phyloP scores from a whole-genome alignment of 2,329 filamentous ascomycete species.

The Pseudogymnoascus sp. region DNA sequence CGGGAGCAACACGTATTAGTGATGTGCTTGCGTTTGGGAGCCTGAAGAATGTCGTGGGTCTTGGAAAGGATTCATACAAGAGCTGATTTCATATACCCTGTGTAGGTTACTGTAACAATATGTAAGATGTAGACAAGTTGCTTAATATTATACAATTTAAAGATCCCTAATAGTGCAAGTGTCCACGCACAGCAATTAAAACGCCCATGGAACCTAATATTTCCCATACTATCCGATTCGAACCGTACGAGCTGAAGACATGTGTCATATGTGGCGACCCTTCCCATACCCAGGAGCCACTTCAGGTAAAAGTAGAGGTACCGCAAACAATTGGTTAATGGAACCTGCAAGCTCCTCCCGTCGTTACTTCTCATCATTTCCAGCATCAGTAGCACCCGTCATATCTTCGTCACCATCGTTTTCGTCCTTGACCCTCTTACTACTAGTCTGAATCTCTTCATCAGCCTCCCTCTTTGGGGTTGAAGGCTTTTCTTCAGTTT shows the following conservation, averaged over 20 bases:
- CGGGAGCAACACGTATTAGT: conserved; percentile 66
- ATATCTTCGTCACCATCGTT: conserved; percentile 16
- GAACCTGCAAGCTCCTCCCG: neutral
- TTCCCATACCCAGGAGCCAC: neutral
- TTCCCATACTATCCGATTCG: neutral
- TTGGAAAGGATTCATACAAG: conserved; percentile 24
- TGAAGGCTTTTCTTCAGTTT: conserved; percentile 18
- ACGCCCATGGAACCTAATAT: neutral
- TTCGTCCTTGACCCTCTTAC: conserved; percentile 45
- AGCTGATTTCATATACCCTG: neutral
- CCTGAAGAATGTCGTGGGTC: conserved; percentile 56
- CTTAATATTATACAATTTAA: neutral
- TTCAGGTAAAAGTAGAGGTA: neutral
- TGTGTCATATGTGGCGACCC: neutral
- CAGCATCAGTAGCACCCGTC: neutral
- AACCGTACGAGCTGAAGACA: neutral
- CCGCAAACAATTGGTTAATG: neutral
- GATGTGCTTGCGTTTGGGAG: conserved; percentile 87
- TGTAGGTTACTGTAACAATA: conserved; percentile 4
- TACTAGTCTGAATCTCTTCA: conserved; percentile 33
- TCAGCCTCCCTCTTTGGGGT: conserved; percentile 50
- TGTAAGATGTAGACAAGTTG: neutral
- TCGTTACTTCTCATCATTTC: conserved; percentile 2
- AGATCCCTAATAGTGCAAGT: neutral
- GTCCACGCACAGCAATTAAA: neutral